Conservation (phyloP, 2,329 filamentous ascomycete species). For the Epichloe gansuensis region DNA sequence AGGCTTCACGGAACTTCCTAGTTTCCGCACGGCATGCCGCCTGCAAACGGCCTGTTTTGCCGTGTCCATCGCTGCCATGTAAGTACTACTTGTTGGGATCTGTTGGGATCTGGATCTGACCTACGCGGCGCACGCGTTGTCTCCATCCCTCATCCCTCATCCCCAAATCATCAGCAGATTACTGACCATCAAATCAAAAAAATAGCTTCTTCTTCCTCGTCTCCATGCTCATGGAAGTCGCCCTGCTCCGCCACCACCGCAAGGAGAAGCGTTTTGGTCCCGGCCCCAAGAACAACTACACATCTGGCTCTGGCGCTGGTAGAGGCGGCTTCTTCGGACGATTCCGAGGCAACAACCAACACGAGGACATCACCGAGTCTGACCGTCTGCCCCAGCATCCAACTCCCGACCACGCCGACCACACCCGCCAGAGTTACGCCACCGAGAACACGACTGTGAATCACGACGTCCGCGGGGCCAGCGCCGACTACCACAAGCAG, state of each 20-base stretch:
- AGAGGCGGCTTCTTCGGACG: constrained; percentile 21
- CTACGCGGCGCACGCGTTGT: too few species aligned
- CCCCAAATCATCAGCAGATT: not conserved
- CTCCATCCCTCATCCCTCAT: too few species aligned
- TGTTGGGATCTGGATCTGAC: too few species aligned
- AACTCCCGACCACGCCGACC: constrained; percentile 26
- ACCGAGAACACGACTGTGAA: constrained; percentile 25
- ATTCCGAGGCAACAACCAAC: constrained; percentile 20
- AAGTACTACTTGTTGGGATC: constrained; percentile 15
- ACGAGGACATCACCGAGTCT: constrained; percentile 12
- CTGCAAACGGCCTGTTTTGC: constrained; percentile 68
- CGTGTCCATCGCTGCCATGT: constrained; percentile 67
- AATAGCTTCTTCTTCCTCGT: constrained; percentile 61
- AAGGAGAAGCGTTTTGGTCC: constrained; percentile 60
- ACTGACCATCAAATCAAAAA: not conserved
- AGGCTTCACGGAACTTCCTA: constrained; percentile 36
- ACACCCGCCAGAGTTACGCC: constrained; percentile 28
- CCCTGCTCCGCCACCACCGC: constrained; percentile 57
- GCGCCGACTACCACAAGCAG: constrained; percentile 15
- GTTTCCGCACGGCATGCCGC: constrained; percentile 46
- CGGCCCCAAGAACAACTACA: constrained; percentile 40
- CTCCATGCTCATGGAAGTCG: constrained; percentile 55
- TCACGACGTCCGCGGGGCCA: constrained; percentile 15
- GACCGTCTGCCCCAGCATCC: constrained; percentile 27
- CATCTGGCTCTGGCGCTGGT: constrained; percentile 29